Conservation (phyloP, 2,329 filamentous ascomycete species). For the Penicillium corylophilum region DNA sequence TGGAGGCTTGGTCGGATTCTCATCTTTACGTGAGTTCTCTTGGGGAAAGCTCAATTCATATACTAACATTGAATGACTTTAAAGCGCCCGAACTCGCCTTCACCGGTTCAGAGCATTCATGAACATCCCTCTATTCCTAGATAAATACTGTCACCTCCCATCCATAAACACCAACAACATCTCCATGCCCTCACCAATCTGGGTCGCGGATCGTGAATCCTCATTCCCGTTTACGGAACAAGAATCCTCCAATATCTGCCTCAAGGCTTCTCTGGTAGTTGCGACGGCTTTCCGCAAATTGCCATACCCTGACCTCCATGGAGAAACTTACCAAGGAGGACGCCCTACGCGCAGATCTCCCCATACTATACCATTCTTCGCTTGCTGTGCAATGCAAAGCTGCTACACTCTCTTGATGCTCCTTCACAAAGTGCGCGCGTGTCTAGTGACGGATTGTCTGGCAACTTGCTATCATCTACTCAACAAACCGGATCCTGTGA, state of each 20-base stretch:
- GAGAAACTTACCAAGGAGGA: constrained; percentile 1
- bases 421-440: constrained; percentile 21
- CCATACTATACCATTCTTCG: constrained; percentile 22
- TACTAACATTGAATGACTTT: no score
- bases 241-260: constrained; percentile 24
- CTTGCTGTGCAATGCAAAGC: constrained; percentile 25
- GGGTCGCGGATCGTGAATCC: constrained; percentile 9
- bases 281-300: constrained; percentile 18
- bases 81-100: constrained; percentile 21
- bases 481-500: constrained; percentile 15
- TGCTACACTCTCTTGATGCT: constrained; percentile 26
- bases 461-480: constrained; percentile 22
- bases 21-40: constrained; percentile 18
- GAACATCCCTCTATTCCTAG: constrained; percentile 25
- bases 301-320: constrained; percentile 9
- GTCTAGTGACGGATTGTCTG: constrained; percentile 14
- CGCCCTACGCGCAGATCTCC: neutral
- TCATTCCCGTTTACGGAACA: constrained; percentile 26
- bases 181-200: constrained; percentile 3
- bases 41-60: no score
- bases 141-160: constrained; percentile 24
- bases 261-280: constrained; percentile 24
- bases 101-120: constrained; percentile 27
- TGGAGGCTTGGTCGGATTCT: constrained; percentile 19
- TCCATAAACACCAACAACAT: constrained; percentile 17